phyloP scores from a whole-genome alignment of 768 basidiomycete genomes.

The Tricholoma matsutake region DNA sequence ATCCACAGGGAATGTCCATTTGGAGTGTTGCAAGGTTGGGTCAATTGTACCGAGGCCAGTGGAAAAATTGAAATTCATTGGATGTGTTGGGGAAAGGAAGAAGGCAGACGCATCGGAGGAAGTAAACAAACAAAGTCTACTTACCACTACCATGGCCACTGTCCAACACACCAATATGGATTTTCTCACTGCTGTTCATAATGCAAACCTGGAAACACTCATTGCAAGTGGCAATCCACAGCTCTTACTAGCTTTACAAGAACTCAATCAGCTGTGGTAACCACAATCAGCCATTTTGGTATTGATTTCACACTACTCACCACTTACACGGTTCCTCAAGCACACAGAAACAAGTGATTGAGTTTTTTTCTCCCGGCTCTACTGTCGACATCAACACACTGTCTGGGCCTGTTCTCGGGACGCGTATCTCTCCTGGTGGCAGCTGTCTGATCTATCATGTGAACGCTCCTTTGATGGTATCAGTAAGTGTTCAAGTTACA shows the following conservation, averaged over 20 bases:
- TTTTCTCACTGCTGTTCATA: not conserved
- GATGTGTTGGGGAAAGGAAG: not conserved
- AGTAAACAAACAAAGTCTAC: not conserved
- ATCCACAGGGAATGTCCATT: not conserved
- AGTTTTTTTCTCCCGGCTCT: too few relatives aligned
- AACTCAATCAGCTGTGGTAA: not conserved
- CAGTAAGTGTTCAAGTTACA: too few relatives aligned
- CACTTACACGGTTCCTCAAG: not conserved
- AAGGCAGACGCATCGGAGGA: not conserved
- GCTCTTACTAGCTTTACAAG: too few relatives aligned
- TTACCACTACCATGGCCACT: not conserved
- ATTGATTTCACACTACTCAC: not conserved
- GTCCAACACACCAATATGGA: not conserved
- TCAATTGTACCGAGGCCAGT: not conserved
- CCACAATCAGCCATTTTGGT: not conserved
- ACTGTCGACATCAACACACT: not conserved
- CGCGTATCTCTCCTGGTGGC: not conserved
- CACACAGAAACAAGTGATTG: not conserved
- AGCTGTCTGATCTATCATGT: not conserved
- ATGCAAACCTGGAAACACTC: not conserved
- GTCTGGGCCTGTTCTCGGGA: not conserved
- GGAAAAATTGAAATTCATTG: not conserved
- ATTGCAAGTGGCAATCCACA: not conserved
- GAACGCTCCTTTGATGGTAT: not conserved
- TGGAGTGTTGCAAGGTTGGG: not conserved